Evolutionary conservation across 2,329 filamentous ascomycete species (phyloP).

Genomic region (Mycosphaerelloides madeirae): DNA sequence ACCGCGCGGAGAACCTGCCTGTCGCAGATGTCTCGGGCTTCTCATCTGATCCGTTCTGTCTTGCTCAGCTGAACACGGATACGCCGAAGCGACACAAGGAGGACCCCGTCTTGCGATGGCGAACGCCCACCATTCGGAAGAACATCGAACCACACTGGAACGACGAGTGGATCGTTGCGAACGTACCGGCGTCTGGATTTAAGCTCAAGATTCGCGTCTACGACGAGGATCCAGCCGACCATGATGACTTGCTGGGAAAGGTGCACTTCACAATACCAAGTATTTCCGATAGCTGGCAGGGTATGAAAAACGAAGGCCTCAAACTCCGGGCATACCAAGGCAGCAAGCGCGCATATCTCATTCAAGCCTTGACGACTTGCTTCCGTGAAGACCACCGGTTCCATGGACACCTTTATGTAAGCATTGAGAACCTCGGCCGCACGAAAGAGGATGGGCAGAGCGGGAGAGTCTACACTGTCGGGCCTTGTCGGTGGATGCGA

Average conservation of each 20-base stretch:
- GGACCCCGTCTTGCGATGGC: conserved; percentile 68
- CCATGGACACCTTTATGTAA: conserved; percentile 66
- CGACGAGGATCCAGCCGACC: conserved; percentile 82
- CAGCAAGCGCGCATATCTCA: conserved; percentile 78
- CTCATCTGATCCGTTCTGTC: conserved; percentile 78
- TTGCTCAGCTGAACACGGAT: conserved; percentile 67
- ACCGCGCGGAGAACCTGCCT: conserved; percentile 74
- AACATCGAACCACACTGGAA: conserved; percentile 76
- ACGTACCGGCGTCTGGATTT: conserved; percentile 76
- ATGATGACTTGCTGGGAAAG: conserved; percentile 83
- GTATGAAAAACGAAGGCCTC: conserved; percentile 61
- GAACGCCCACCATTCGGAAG: conserved; percentile 70
- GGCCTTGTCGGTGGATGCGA: conserved; percentile 70
- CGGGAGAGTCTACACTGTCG: conserved; percentile 72
- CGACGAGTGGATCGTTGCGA: conserved; percentile 80
- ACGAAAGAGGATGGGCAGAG: conserved; percentile 58
- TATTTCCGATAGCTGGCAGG: conserved; percentile 63
- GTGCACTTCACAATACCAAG: conserved; percentile 63
- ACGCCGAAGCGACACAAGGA: conserved; percentile 78
- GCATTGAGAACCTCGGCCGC: conserved; percentile 70
- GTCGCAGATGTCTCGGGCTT: conserved; percentile 72
- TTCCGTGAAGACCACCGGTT: conserved; percentile 60
- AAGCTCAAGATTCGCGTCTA: conserved; percentile 79
- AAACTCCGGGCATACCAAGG: conserved; percentile 77
- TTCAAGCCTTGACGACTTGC: conserved; percentile 63